Conservation (phyloP, 768 basidiomycete genomes). For the Pleurotus djamor region DNA sequence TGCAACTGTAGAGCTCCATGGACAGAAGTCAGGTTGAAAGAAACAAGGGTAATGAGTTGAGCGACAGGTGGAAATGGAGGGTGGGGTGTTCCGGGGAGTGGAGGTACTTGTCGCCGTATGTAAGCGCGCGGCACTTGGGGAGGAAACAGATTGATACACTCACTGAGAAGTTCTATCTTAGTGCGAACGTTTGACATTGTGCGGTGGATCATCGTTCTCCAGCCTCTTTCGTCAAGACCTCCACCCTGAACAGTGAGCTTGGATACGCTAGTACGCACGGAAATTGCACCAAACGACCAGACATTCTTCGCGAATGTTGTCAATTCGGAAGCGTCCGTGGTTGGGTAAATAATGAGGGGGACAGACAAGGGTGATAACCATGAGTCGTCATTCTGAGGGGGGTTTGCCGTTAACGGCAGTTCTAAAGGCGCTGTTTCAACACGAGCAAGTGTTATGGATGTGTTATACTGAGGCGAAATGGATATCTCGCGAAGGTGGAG, state of each 20-base stretch:
- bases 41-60: conserved; percentile 57
- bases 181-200: conserved; percentile 44
- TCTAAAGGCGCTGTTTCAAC: conserved; percentile 49
- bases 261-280: conserved; percentile 39
- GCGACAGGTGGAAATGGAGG: conserved; percentile 60
- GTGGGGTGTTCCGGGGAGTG: conserved; percentile 62
- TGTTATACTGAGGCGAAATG: conserved; percentile 42
- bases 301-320: conserved; percentile 51
- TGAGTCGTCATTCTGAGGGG: conserved; percentile 38
- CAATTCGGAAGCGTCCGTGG: conserved; percentile 46
- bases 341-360: conserved; percentile 50
- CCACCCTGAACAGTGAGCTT: conserved; percentile 53
- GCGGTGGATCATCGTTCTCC: conserved; percentile 42
- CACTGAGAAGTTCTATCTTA: conserved; percentile 51
- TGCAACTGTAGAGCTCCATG: conserved; percentile 32
- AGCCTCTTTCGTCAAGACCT: conserved; percentile 33
- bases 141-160: conserved; percentile 18
- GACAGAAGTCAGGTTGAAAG: conserved; percentile 43
- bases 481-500: conserved; percentile 50
- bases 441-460: conserved; percentile 38
- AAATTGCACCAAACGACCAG: conserved; percentile 53
- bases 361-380: conserved; percentile 61
- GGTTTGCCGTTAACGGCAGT: conserved; percentile 53
- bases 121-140: not conserved
- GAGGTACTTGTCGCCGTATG: conserved; percentile 45